These are phyloP conservation scores for Suillus americanus DNA, from an alignment of 768 basidiomycete species.

Conservation along the genomic window DNA sequence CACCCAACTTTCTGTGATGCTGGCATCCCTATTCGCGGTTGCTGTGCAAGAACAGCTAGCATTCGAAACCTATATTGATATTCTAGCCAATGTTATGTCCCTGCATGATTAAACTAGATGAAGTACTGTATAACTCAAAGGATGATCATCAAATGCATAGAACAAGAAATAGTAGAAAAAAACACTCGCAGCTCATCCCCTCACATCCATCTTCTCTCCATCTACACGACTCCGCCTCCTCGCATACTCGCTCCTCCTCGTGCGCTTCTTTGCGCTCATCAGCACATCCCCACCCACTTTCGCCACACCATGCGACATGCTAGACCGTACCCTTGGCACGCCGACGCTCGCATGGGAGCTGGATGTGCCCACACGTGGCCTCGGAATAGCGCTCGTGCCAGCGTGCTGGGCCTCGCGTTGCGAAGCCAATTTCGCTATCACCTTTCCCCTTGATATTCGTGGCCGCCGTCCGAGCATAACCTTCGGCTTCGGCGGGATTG, in stretches of 20 bases:
- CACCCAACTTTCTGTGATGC: not conserved
- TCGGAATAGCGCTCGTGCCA: conserved; percentile 16
- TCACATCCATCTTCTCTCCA: conserved; percentile 12
- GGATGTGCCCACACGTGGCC: conserved; percentile 11
- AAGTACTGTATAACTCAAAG: conserved; percentile 2
- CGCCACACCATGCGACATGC: conserved; percentile 33
- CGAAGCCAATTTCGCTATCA: conserved; percentile 73
- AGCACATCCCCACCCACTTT: conserved; percentile 38
- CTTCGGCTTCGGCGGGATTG: conserved; percentile 29
- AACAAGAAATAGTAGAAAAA: conserved; percentile 5
- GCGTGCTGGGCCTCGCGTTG: conserved; percentile 51
- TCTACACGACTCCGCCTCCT: conserved; percentile 50
- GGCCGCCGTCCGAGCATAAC: conserved; percentile 55
- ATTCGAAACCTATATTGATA: not conserved
- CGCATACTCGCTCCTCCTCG: conserved; percentile 75
- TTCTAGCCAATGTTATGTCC: not conserved
- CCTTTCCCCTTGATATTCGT: conserved; percentile 77
- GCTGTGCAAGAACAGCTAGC: not conserved
- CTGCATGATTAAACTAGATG: not conserved
- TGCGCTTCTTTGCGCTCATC: conserved; percentile 70
- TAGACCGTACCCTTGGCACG: conserved; percentile 45
- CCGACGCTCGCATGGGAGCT: conserved; percentile 21
- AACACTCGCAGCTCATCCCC: conserved; percentile 8
- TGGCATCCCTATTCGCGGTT: not conserved
- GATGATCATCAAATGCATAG: conserved; percentile 13